Conservation (phyloP, 805 yeast genomes). For the Saccharomycopsis sp. region DNA sequence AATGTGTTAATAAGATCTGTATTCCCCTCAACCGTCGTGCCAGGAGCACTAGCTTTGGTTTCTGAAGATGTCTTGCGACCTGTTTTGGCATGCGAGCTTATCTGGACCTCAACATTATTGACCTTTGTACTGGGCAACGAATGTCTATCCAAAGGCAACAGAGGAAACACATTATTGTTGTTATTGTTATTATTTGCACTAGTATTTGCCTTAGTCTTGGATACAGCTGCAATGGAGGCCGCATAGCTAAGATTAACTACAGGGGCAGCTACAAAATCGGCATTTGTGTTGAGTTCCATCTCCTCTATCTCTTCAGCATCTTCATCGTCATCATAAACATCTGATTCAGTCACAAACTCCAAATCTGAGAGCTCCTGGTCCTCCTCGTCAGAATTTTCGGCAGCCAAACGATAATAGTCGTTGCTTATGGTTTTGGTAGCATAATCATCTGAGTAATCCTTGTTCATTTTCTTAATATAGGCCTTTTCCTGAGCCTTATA, state of each 20-base stretch:
- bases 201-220: not conserved
- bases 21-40: too few species aligned
- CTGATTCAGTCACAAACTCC: constrained; percentile 17
- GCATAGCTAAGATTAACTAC: not conserved
- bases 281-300: constrained; percentile 10
- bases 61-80: too few species aligned
- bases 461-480: constrained; percentile 55
- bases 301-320: constrained; percentile 20
- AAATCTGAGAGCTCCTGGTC: not conserved
- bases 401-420: constrained; percentile 24
- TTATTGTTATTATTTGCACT: not conserved
- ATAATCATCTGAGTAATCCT: constrained; percentile 60
- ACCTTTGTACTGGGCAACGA: not conserved
- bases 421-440: constrained; percentile 56
- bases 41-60: too few species aligned
- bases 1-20: not conserved
- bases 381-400: constrained; percentile 10
- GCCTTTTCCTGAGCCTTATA: constrained; percentile 51
- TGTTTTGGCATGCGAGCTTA: not conserved
- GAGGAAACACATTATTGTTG: not conserved
- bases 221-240: not conserved
- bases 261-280: not conserved
- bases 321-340: constrained; percentile 26
- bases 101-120: not conserved
- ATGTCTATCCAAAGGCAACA: not conserved